Conservation (phyloP, 176 grass and related monocot genomes). For the Oryza brachyantha region DNA sequence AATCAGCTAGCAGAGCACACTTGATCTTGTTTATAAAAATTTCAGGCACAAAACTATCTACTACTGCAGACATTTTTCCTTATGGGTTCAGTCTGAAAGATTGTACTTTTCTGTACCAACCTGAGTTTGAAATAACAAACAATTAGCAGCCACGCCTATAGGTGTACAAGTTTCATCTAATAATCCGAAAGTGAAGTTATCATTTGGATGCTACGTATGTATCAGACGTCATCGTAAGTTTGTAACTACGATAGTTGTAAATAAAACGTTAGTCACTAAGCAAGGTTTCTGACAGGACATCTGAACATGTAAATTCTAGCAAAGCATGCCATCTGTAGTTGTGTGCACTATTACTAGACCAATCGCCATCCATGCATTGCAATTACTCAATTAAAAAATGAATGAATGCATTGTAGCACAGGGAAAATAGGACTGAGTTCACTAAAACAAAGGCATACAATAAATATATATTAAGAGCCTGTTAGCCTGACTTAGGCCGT, state of each 20-base stretch:
- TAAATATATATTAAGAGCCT: neutral
- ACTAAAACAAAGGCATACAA: neutral
- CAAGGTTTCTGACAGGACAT: neutral
- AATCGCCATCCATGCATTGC: neutral
- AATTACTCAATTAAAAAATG: neutral
- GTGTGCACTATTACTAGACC: neutral
- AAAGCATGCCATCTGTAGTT: constrained; percentile 4
- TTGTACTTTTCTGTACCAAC: neutral
- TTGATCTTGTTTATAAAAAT: neutral
- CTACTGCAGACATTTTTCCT: neutral
- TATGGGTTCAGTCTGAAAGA: neutral
- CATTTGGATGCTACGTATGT: neutral
- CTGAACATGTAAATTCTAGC: neutral
- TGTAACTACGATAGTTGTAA: neutral
- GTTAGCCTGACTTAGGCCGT: neutral
- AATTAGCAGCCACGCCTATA: neutral
- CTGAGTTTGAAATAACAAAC: neutral
- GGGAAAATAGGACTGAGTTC: neutral
- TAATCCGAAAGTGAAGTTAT: neutral
- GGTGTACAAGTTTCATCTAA: neutral
- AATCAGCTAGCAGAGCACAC: neutral
- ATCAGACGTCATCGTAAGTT: neutral
- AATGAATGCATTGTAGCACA: neutral
- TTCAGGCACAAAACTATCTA: neutral
- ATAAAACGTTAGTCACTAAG: neutral